Evolutionary conservation across 2,329 filamentous ascomycete genomes (phyloP).

Genomic region (Phymatotrichopsis omnivora): DNA sequence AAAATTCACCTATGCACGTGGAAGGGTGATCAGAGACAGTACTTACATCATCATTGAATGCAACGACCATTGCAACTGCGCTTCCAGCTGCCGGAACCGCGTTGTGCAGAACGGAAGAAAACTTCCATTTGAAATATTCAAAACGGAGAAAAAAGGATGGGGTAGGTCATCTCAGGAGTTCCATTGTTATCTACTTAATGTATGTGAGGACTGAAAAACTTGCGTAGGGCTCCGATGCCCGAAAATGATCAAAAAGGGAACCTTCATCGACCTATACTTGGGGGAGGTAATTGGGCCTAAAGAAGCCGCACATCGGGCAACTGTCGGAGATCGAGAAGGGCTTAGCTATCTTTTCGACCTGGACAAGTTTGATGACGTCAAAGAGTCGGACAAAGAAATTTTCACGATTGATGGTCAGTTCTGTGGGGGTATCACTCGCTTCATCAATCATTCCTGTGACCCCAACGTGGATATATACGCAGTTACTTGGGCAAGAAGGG

Average conservation of each 20-base stretch:
- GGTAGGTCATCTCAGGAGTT: conserved; percentile 40
- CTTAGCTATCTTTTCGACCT: conserved; percentile 70
- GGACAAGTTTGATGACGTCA: conserved; percentile 60
- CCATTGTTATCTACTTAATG: not conserved
- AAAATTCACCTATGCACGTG: conserved; percentile 28
- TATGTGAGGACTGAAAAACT: not conserved
- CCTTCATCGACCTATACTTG: conserved; percentile 71
- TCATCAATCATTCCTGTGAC: conserved; percentile 74
- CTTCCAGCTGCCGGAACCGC: conserved; percentile 56
- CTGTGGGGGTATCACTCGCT: conserved; percentile 66
- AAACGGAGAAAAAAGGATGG: conserved; percentile 66
- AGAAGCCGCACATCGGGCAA: conserved; percentile 57
- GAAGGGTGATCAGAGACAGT: conserved; percentile 26
- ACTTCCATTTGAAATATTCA: conserved; percentile 66
- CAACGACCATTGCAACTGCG: conserved; percentile 60
- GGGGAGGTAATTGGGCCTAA: conserved; percentile 56
- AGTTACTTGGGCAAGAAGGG: conserved; percentile 64
- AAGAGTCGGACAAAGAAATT: conserved; percentile 32
- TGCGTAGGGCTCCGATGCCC: conserved; percentile 51
- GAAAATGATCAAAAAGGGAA: conserved; percentile 55
- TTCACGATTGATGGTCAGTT: conserved; percentile 57
- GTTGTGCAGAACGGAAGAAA: conserved; percentile 65
- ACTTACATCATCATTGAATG: conserved; percentile 62
- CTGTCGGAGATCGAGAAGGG: conserved; percentile 50
- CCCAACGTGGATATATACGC: conserved; percentile 73